Base-by-base conservation (phyloP, 2,329 filamentous ascomycete species). In the Claviceps sorghi region DNA sequence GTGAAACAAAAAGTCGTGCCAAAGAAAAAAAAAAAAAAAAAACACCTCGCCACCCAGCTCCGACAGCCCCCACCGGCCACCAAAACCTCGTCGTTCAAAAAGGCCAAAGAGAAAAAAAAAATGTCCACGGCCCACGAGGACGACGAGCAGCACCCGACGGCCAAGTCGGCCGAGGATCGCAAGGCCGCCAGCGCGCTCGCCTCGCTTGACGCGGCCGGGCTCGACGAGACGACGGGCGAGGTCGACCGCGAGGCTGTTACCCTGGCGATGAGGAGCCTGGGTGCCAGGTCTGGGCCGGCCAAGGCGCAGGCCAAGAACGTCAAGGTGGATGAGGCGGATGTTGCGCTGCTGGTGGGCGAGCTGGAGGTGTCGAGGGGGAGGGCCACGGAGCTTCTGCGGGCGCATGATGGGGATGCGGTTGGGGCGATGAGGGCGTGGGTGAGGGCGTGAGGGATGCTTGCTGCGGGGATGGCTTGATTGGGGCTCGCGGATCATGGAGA, bases 181-280 rank as follows among this genome's bases (percentile, higher is more conserved):
- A 88, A 88, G 68, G 83, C 84, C 46, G 83, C 83, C 42, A 82
- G 82, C 7, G 86, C 85, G 32, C 78, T 89, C 54, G 84, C 83
- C 48, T 78, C 76, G 55, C 80, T 90, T 58, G 84, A 88, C 21
- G 46, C 45, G 6, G 46, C 45, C 63, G 65, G 71, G 44, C 69
- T 72, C 52, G 73, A 77, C 32, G 70, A 74, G 45, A 61, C 64
- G 36, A 62, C 68, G 2, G 67, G 70, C 47, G 72, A 82, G 56
- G 78, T 86, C 58, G 84, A 89, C 64, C 71, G 79, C 50, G 83
- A 83, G 55, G 86, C 85, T 57, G 76, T 86, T 50, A 80, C 73
- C 61, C 82, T 86, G 63, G 86, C 85, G 29, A 84, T 88, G 76
- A 79, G 82, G 71, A 76, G 75, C 45, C 70, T 88, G 38, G 69